phyloP scores from a whole-genome alignment of 495 filamentous ascomycete genomes.

The Mycothermus thermophilus region DNA sequence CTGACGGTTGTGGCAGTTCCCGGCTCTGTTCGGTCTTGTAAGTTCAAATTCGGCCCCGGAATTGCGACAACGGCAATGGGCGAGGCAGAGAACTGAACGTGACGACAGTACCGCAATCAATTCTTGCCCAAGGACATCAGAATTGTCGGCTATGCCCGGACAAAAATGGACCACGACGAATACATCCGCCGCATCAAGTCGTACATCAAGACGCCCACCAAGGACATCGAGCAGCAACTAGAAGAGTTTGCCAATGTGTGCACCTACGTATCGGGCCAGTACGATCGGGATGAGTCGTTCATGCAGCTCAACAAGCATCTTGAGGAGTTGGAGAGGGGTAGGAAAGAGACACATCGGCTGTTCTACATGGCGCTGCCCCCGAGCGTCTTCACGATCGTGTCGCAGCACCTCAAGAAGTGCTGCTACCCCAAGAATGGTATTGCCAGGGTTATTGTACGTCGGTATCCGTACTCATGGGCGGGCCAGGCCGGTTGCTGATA shows the following conservation, averaged over 20 bases:
- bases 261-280: constrained; percentile 91
- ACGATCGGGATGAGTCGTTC: constrained; percentile 95
- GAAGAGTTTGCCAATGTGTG: constrained; percentile 77
- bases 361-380: constrained; percentile 99
- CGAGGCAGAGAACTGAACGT: constrained; percentile 14
- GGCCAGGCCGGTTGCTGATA: constrained; percentile 2
- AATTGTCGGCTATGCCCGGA: constrained; percentile 97
- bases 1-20: constrained; percentile 52
- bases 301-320: constrained; percentile 76
- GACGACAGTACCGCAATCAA: constrained; percentile 77
- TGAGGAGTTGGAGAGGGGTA: constrained; percentile 70
- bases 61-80: background rate
- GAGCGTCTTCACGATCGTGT: constrained; percentile 95
- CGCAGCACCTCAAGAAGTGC: constrained; percentile 89
- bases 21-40: constrained; percentile 96
- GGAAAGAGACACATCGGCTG: constrained; percentile 73
- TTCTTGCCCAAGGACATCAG: constrained; percentile 96
- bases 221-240: constrained; percentile 91
- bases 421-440: constrained; percentile 87
- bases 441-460: constrained; percentile 77
- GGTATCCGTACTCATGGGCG: too few species aligned
- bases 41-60: constrained; percentile 30
- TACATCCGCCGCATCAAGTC: constrained; percentile 87
- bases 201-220: constrained; percentile 97
- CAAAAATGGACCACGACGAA: constrained; percentile 97